Evolutionary conservation across 179 eudicot species (phyloP), one percentile per base, ranked within the genome.

Genomic region (Silene noctiflora): DNA sequence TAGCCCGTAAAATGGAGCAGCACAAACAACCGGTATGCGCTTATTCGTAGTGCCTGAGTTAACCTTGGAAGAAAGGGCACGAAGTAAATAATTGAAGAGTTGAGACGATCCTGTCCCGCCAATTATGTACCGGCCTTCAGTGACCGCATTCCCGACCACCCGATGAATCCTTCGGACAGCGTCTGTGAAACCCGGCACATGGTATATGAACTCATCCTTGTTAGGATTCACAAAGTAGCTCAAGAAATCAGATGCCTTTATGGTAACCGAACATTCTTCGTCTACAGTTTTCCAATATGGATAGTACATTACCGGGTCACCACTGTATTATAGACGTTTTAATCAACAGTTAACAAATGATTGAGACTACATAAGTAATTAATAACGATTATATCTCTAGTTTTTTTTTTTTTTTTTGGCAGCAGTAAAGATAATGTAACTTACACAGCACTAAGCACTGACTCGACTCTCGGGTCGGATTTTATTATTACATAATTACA

Each of bases 61-160:
- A 56, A 11, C 78, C 4, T 67, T 24, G 17, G 75, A 67, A 75
- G 78, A 25, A 78, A 89, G 79, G 33, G 97, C 91, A 33, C 59
- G 88, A 0, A 91, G 79, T 3, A 86, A 86, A 7, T 91, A 89
- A 63, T 81, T 87, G 56, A 86, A 77, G 24, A 90, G 88, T 77
- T 91, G 97, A 12, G 90, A 87, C 2, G 94, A 85, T 4, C 97
- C 97, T 0, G 84, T 91, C 56, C 97, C 97, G 2, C 87, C 94
- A 13, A 91, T 77, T 3, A 91, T 69, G 48, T 82, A 63, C 4
- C 82, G 73, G 24, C 79, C 88, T 1, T 88, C 88, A 0, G 68
- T 77, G 0, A 78, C 72, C 2, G 91, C 97, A 24, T 91, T 91
- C 6, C 92, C 90, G 22, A 86, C 94, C 33, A 69, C 68, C 0